Evolutionary conservation across 371 early-diverging fungal genomes (phyloP), one percentile per base, ranked within the genome.

Genomic region (Nematocida sp.): DNA sequence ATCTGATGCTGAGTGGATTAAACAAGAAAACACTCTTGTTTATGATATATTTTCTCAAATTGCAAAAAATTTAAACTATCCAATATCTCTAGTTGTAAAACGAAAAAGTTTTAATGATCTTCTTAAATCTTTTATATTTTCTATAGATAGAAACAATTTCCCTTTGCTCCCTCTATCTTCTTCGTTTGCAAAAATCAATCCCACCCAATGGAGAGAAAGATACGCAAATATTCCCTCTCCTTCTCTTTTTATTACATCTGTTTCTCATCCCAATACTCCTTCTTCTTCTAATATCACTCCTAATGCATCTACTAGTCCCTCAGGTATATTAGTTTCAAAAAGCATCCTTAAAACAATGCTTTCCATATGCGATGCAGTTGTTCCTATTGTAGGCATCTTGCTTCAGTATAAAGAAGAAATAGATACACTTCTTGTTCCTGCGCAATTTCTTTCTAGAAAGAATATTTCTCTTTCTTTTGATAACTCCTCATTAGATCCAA

Each of bases 1-100:
- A 60, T 86, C 91, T 1, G 95, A 95, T 80, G 91, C 90, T 83
- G 93, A 94, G 82, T 98, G 99, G 99, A 90, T 93, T 61, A 88
- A 90, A 84, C 92, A 93, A 7, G 99, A 98, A 87, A 90, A 90
- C 26, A 84, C 86, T 65, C 84, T 97, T 25, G 25, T 32, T 5
- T 11, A 25, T 25, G 66, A 66, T 5, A 16, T 66, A 36, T 66
- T 49, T 54, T 1, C 7, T 39, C n/a, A 11, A 7, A 11, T 11
- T 33, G 33, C 54, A 23, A 35, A 11, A 57, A 9, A 18, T 7
- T 7, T 35, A 28, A 20, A 38, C 42, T 7, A 13, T 20, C 13
- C 18, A 11, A 7, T 7, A 20, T 7, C 20, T 7, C 11, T 28
- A 7, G 7, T 35, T 57, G 7, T 57, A 7, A 7, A 32, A 35